Base-by-base conservation (phyloP, 805 yeast genomes). In the Priceomyces carsonii region DNA sequence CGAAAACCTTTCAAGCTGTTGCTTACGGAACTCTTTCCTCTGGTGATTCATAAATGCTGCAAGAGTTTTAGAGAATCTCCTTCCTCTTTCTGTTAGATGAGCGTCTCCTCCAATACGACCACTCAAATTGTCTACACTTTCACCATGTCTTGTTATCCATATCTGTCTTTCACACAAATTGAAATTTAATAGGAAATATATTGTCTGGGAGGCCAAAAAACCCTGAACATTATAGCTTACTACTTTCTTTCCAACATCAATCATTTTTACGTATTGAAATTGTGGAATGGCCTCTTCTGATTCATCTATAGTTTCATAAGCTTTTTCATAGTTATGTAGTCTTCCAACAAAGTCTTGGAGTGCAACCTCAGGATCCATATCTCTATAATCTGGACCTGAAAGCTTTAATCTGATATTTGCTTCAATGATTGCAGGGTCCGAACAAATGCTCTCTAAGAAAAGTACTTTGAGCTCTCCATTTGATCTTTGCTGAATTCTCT, bases 101-200 rank as follows among this genome's bases (percentile, higher is more conserved):
- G 96, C 83, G 58, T 91, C 93, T 15, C 99, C 99, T 8, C 99
- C 98, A 47, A 91, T 88, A 35, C 79, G 71, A 4, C 99, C 99
- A 33, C 65, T 53, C 13, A 87, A 82, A 55, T 91, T 91, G 55
- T 89, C 96, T 21, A 75, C 73, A 45, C 90, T 80, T 62, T 91
- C 98, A 33, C 99, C 99, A 53, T 90, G 96, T 42, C 99, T 77
- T 1, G 97, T 82, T 43, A 91, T 84, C 89, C 96, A 91, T 33
- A 91, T 89, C 57, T 90, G 95, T 42, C 97, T 74, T 55, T 86
- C 93, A 39, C 83, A 76, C 27, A 91, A 69, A 55, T 93, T 91
- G 75, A 91, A 91, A 51, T 88, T 88, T 43, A 91, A 70, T 44
- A 91, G 66, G 66, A 88, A 93, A 55, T 88, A 91, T 23, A 90